phyloP scores from a whole-genome alignment of 2,329 filamentous ascomycete species.

The Ceratocystis cacaofunesta region DNA sequence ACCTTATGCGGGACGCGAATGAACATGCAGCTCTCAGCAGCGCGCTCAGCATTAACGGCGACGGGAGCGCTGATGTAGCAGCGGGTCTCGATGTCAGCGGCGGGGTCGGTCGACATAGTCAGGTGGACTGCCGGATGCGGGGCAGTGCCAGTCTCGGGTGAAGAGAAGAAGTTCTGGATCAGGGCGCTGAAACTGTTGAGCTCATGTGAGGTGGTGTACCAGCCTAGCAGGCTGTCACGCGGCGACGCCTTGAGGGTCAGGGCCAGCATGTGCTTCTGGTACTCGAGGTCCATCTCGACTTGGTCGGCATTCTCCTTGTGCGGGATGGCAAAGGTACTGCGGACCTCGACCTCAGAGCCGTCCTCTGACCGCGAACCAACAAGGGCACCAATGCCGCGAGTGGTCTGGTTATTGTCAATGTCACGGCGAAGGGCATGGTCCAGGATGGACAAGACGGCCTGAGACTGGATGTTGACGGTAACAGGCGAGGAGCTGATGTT shows the following conservation, averaged over 20 bases:
- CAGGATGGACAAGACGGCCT: slow-evolving; percentile 65
- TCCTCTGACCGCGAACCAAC: slow-evolving; percentile 89
- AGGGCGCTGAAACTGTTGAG: slow-evolving; percentile 97
- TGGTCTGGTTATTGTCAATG: slow-evolving; percentile 58
- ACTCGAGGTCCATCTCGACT: slow-evolving; percentile 98
- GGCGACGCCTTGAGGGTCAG: slow-evolving; percentile 88
- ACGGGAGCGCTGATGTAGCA: slow-evolving; percentile 94
- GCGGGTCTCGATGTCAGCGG: slow-evolving; percentile 74
- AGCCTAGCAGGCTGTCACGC: slow-evolving; percentile 85
- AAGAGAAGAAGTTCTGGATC: slow-evolving; percentile 98
- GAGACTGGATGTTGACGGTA: slow-evolving; percentile 86
- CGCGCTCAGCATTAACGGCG: slow-evolving; percentile 84
- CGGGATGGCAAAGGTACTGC: slow-evolving; percentile 92
- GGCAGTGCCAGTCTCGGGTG: slow-evolving; percentile 91
- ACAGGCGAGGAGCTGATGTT: slow-evolving; percentile 81
- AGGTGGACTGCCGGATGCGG: slow-evolving; percentile 95
- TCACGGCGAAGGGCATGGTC: slow-evolving; percentile 91
- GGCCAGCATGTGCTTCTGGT: slow-evolving; percentile 98
- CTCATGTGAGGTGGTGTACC: slow-evolving; percentile 95
- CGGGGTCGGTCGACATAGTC: slow-evolving; percentile 81
- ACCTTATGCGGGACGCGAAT: slow-evolving; percentile 94
- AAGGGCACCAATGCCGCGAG: slow-evolving; percentile 91
- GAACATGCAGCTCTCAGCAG: slow-evolving; percentile 91
- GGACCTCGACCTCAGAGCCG: slow-evolving; percentile 89
- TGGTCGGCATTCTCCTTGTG: slow-evolving; percentile 98